Evolutionary conservation across 495 filamentous ascomycete species (phyloP).

Genomic region (Trichocladium antarcticum): DNA sequence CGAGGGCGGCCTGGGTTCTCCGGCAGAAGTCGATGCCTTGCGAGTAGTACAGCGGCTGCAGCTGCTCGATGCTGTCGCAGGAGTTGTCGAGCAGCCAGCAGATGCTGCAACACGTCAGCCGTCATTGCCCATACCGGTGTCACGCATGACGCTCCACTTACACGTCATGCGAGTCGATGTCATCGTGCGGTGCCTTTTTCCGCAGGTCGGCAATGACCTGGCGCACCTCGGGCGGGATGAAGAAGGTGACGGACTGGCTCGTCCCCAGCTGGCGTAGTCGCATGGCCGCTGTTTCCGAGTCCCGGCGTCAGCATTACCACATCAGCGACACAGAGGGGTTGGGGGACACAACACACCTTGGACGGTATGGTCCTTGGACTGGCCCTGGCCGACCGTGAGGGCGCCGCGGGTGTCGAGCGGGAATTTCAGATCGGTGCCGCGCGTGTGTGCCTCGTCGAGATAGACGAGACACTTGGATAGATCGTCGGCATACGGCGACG

Average conservation of each 20-base stretch:
- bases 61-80: slow-evolving; percentile 43
- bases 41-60: slow-evolving; percentile 44
- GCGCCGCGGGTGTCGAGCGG: slow-evolving; percentile 33
- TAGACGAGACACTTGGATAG: slow-evolving; percentile 36
- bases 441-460: slow-evolving; percentile 40
- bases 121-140: neutral
- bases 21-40: slow-evolving; percentile 49
- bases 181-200: slow-evolving; percentile 11
- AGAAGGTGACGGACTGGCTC: slow-evolving; percentile 30
- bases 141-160: slow-evolving; percentile 4
- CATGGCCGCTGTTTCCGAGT: slow-evolving; percentile 29
- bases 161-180: slow-evolving; percentile 42
- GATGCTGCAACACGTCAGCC: slow-evolving; percentile 16
- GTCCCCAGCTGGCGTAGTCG: slow-evolving; percentile 30
- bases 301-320: no score
- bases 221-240: slow-evolving; percentile 34
- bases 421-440: slow-evolving; percentile 42
- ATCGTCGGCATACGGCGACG: slow-evolving; percentile 36
- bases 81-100: slow-evolving; percentile 52
- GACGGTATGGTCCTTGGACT: slow-evolving; percentile 41
- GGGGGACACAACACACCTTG: slow-evolving; percentile 29
- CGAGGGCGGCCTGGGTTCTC: slow-evolving; percentile 24
- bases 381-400: slow-evolving; percentile 37
- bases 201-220: slow-evolving; percentile 36
- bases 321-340: no score